Conservation (phyloP, 2,329 filamentous ascomycete genomes). For the Venturia aucupariae region DNA sequence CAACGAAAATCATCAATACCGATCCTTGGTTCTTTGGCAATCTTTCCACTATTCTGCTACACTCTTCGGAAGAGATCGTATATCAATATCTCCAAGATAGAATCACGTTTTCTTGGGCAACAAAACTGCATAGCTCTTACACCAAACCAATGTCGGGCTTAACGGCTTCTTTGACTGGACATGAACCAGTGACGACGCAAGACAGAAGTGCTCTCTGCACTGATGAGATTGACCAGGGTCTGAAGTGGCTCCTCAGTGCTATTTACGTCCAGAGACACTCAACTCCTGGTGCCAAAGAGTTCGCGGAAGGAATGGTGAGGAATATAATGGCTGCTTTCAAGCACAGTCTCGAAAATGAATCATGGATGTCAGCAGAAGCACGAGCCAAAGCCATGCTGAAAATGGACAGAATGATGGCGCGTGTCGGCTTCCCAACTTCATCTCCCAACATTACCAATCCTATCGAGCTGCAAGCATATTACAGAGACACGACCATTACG, state of each 20-base stretch:
- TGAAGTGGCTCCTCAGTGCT: constrained; percentile 60
- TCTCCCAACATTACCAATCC: constrained; percentile 54
- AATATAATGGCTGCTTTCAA: constrained; percentile 61
- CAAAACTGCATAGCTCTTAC: constrained; percentile 40
- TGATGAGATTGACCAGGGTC: constrained; percentile 43
- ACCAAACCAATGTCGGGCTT: neutral
- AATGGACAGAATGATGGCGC: constrained; percentile 54
- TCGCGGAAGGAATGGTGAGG: constrained; percentile 58
- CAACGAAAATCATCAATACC: constrained; percentile 49
- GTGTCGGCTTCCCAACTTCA: constrained; percentile 56
- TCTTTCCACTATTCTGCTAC: constrained; percentile 45
- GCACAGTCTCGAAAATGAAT: constrained; percentile 46
- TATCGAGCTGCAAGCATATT: constrained; percentile 31
- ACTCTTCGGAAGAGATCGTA: neutral
- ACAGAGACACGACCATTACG: neutral
- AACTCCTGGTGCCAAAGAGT: constrained; percentile 53
- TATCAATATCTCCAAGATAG: neutral
- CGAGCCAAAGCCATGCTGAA: constrained; percentile 28
- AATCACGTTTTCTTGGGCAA: neutral
- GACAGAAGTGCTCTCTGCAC: constrained; percentile 39
- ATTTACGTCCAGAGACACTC: constrained; percentile 64
- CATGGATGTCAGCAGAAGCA: constrained; percentile 57
- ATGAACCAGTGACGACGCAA: neutral
- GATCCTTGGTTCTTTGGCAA: constrained; percentile 52
- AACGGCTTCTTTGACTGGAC: neutral